A percentile compares a stretch with the other conserved stretches of the same genome.
phyloP scores from a whole-genome alignment of 2,329 filamentous ascomycete genomes.

The Aureobasidium lini region DNA sequence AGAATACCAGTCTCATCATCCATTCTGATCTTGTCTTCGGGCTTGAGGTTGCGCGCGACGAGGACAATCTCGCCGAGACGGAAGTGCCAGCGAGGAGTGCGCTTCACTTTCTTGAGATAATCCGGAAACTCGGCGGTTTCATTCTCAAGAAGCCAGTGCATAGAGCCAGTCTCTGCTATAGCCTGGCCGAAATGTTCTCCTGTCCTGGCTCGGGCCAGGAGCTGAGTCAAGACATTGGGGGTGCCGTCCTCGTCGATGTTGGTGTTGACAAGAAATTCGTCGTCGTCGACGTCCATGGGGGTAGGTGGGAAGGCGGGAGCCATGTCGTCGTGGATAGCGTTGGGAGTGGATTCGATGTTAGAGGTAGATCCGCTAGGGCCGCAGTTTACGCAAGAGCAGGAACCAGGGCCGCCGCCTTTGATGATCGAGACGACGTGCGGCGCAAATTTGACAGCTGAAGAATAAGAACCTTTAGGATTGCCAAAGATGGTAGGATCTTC shows the following conservation, averaged over 20 bases:
- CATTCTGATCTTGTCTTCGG: constrained; percentile 25
- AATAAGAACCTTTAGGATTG: no score
- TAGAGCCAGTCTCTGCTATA: constrained; percentile 44
- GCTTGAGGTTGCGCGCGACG: constrained; percentile 34
- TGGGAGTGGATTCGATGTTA: not conserved
- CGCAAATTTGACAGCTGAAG: no score
- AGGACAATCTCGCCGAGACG: constrained; percentile 51
- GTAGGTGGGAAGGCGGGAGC: not conserved
- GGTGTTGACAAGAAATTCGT: not conserved
- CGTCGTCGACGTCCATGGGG: not conserved
- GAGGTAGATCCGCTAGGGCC: not conserved
- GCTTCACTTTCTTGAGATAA: constrained; percentile 34
- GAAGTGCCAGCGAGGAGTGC: constrained; percentile 45
- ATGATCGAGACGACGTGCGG: no score
- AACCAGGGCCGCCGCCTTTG: no score
- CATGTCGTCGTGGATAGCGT: not conserved
- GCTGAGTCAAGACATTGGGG: constrained; percentile 45
- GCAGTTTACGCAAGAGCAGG: no score
- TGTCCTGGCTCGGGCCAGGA: constrained; percentile 42
- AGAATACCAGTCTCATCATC: constrained; percentile 22
- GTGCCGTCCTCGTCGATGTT: constrained; percentile 44
- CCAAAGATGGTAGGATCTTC: no score
- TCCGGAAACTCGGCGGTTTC: constrained; percentile 25
- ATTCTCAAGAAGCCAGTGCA: constrained; percentile 50
- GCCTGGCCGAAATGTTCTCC: constrained; percentile 34